These are phyloP conservation scores for Coriolopsis trogii DNA, from an alignment of 1,284 basidiomycete genomes.

Conservation along the genomic window DNA sequence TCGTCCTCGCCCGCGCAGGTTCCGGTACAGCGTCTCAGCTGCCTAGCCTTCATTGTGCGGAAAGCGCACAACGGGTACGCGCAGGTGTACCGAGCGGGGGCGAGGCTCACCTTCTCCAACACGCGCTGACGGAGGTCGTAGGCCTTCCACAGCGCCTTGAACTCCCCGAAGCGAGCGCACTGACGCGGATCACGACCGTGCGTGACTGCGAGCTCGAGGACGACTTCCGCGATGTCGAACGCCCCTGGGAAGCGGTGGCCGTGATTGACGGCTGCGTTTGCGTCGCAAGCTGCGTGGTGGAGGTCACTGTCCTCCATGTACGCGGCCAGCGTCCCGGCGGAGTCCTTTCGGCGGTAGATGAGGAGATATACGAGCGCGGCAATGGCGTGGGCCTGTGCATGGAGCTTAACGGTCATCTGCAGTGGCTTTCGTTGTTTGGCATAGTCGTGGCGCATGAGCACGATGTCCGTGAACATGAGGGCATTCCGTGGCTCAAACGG, in stretches of 20 bases:
- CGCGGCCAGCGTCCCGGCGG: background rate
- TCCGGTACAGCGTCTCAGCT: background rate
- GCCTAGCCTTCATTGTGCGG: background rate
- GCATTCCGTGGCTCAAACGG: background rate
- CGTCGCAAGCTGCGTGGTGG: background rate
- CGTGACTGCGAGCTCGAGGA: background rate
- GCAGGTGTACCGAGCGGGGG: background rate
- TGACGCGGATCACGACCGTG: too few species aligned
- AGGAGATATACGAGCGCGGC: background rate
- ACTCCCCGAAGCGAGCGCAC: background rate
- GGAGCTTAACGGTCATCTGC: background rate
- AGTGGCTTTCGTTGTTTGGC: background rate
- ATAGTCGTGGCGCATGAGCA: background rate
- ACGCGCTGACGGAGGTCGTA: background rate
- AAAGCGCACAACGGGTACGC: background rate
- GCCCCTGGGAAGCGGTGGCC: background rate
- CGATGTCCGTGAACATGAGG: background rate
- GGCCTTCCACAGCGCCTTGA: background rate
- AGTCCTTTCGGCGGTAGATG: background rate
- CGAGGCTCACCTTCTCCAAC: background rate
- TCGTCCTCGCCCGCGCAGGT: background rate
- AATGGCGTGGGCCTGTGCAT: background rate
- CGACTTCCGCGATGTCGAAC: background rate
- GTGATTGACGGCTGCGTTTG: background rate
- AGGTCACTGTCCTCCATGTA: background rate